Conservation (phyloP, 1,284 basidiomycete species). For the Thelephora terrestris region DNA sequence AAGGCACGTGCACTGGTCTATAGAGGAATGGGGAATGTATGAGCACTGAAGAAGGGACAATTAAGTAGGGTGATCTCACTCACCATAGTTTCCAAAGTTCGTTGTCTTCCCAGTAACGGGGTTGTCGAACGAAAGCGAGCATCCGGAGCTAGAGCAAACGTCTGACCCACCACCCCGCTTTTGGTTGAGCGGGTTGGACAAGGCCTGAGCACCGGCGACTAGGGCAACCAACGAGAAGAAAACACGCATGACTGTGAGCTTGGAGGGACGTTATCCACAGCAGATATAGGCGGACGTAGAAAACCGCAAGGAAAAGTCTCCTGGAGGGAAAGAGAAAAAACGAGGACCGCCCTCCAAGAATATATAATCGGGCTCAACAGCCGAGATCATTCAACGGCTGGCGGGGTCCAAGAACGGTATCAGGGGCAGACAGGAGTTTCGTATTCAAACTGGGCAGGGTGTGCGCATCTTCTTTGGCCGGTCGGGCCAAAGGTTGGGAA, state of each 20-base stretch:
- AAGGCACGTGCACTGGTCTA: constrained; percentile 32
- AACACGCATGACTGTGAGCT: neutral
- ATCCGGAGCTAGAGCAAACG: constrained; percentile 29
- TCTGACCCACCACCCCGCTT: constrained; percentile 20
- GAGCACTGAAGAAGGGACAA: neutral
- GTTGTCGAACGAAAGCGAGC: constrained; percentile 22
- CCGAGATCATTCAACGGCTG: too few relatives aligned
- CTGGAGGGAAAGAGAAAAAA: too few relatives aligned
- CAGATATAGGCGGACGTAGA: too few relatives aligned
- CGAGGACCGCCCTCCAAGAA: too few relatives aligned
- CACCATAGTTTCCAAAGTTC: constrained; percentile 25
- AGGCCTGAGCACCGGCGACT: constrained; percentile 7
- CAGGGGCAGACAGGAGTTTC: too few relatives aligned
- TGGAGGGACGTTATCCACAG: neutral
- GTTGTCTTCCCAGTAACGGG: constrained; percentile 14
- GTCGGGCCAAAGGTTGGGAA: too few relatives aligned
- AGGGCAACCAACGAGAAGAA: constrained; percentile 3
- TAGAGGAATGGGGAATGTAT: neutral
- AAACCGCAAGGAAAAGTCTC: too few relatives aligned
- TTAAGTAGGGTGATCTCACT: constrained; percentile 5
- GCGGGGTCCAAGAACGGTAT: too few relatives aligned
- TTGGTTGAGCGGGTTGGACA: constrained; percentile 6
- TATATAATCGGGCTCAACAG: too few relatives aligned
- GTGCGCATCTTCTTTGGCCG: too few relatives aligned
- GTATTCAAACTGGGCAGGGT: too few relatives aligned